Evolutionary conservation across 2,329 filamentous ascomycete species (phyloP), one percentile per base, ranked within the genome.

Genomic region (Trichophyton schoenleinii): DNA sequence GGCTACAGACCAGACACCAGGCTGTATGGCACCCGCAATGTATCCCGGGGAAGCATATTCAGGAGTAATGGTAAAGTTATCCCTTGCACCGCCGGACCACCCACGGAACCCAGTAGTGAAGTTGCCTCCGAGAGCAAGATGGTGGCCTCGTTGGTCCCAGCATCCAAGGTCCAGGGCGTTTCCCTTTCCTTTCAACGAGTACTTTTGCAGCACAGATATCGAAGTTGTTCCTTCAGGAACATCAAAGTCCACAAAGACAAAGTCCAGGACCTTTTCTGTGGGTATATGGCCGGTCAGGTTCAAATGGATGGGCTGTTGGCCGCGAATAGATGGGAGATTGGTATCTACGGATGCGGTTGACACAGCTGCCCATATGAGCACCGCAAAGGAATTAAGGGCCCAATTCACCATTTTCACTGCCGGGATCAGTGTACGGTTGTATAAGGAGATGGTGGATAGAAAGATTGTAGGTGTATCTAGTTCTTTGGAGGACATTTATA

Each of bases 21-120:
- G 62, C 20, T 63, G 60, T 22, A 68, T 62, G 3, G 63, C 55
- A 18, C 66, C 66, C 2, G 66, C 62, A 57, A 66, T 64, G 25
- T 68, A 68, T 13, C 66, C 66, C 6, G 66, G 66, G n/a, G 66
- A 66, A 9, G 66, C 66, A 38, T 61, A 62, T 3, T 52, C 36
- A 8, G 61, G 59, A n/a, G 66, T 62, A 52, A 68, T 66, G 22
- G 65, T 67, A 61, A 68, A 67, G 49, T 68, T 66, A 48, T 65
- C 62, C 22, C 66, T 38, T 28, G 60, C 61, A 15, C 65, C 63
- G 48, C 66, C 64, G 18, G 62, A 64, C 65, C 64, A 67, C 28
- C 64, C 64, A 25, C 66, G 58, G 28, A 62, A 65, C n/a, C 62
- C 63, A 9, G 57, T 59, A 20, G 57, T 63, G 25, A 38, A 62